These are phyloP conservation scores for Trichosanthes truncata DNA, from an alignment of 306 rosid genomes.

Conservation along the genomic window DNA sequence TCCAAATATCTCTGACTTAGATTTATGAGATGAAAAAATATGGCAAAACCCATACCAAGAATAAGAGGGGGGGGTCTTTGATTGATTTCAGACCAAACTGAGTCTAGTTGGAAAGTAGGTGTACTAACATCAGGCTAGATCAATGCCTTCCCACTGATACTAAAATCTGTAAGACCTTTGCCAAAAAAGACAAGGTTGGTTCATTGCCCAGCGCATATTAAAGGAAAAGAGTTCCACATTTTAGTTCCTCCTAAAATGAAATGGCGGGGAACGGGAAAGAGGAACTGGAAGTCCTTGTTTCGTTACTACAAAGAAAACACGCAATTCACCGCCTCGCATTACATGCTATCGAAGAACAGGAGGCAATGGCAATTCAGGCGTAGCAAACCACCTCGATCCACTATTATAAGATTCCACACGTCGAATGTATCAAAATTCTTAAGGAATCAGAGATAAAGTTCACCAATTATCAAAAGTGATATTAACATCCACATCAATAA, in stretches of 20 bases:
- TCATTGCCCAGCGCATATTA: background rate
- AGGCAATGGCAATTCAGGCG: background rate
- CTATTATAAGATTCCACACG: background rate
- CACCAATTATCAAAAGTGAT: background rate
- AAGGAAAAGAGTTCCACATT: background rate
- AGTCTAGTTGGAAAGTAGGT: background rate
- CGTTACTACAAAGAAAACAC: background rate
- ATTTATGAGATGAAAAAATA: background rate
- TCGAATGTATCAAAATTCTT: background rate
- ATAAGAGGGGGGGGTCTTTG: background rate
- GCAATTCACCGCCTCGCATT: background rate
- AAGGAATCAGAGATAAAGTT: background rate
- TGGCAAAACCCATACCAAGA: background rate
- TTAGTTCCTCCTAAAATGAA: background rate
- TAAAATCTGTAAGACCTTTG: background rate
- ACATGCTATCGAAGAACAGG: background rate
- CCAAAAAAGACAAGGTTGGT: background rate
- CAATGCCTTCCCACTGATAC: background rate
- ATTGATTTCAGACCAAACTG: background rate
- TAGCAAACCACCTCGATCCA: background rate
- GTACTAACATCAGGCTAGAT: background rate
- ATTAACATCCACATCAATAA: background rate
- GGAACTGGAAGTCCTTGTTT: background rate
- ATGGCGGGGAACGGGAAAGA: background rate
- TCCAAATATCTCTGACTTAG: background rate